Evolutionary conservation across 1,284 basidiomycete species (phyloP).

Genomic region (Cutaneotrichosporon mucoides): DNA sequence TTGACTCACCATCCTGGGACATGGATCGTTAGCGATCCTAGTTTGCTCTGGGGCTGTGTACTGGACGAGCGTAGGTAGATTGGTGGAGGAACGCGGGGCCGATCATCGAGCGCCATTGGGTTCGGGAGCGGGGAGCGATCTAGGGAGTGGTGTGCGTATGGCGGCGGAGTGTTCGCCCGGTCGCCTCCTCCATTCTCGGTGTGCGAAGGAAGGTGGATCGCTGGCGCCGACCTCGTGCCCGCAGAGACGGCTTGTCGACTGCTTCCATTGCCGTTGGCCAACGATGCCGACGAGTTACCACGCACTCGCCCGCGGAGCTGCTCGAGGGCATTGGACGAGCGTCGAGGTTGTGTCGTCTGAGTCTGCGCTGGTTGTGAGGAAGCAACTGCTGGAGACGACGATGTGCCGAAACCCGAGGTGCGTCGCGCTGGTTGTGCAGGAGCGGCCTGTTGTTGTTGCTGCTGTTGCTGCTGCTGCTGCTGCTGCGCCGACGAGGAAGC

Average conservation of each 20-base stretch:
- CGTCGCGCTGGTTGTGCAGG: background rate
- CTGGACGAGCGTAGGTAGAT: slow-evolving; percentile 36
- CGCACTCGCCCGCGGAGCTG: background rate
- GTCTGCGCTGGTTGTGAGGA: no score
- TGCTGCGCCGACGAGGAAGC: background rate
- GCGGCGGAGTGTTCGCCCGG: slow-evolving; percentile 22
- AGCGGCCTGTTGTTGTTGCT: background rate
- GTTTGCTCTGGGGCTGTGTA: slow-evolving; percentile 25
- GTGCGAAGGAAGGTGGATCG: background rate
- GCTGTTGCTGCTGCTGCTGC: no score
- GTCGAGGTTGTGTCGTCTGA: background rate
- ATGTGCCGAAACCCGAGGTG: background rate
- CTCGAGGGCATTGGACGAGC: background rate
- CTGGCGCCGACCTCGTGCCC: slow-evolving; percentile 3
- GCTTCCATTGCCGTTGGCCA: background rate
- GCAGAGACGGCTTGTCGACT: background rate
- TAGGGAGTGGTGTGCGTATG: slow-evolving; percentile 33
- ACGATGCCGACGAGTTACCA: background rate
- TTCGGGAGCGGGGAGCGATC: slow-evolving; percentile 34
- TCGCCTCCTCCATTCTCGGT: background rate
- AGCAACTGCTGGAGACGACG: background rate
- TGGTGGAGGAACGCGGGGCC: slow-evolving; percentile 38
- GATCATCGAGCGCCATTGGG: slow-evolving; percentile 31
- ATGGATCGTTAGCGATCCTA: slow-evolving; percentile 36
- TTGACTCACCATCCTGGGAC: slow-evolving; percentile 40